phyloP scores from a whole-genome alignment of 1,284 basidiomycete species.

The Sporisorium reilianum region DNA sequence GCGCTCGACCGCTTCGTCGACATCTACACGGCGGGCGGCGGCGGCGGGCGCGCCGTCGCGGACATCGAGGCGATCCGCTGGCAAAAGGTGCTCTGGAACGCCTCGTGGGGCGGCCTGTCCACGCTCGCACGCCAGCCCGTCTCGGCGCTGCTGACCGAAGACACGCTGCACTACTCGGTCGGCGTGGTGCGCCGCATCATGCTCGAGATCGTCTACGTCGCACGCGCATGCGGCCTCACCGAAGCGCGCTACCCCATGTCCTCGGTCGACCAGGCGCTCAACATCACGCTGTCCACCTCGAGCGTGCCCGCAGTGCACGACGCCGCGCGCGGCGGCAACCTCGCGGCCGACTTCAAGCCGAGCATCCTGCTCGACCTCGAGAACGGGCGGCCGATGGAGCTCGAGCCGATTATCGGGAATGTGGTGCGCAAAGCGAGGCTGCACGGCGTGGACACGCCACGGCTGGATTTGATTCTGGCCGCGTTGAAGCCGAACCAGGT shows the following conservation, averaged over 20 bases:
- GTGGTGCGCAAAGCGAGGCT: constrained; percentile 49
- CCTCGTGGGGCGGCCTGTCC: constrained; percentile 66
- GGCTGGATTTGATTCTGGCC: constrained; percentile 59
- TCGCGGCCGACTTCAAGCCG: constrained; percentile 57
- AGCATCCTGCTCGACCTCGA: constrained; percentile 63
- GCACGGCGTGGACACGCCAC: constrained; percentile 53
- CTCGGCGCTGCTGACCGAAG: constrained; percentile 66
- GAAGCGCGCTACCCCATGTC: constrained; percentile 50
- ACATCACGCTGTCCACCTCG: constrained; percentile 44
- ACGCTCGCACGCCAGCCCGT: constrained; percentile 71
- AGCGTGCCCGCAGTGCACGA: constrained; percentile 7
- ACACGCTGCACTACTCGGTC: constrained; percentile 67
- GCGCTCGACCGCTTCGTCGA: constrained; percentile 67
- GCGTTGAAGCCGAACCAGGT: constrained; percentile 58
- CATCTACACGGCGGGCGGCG: constrained; percentile 70
- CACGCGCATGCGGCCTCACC: constrained; percentile 63
- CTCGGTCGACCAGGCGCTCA: constrained; percentile 51
- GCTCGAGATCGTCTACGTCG: constrained; percentile 70
- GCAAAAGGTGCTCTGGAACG: constrained; percentile 71
- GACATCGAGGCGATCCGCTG: constrained; percentile 73
- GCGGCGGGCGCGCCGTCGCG: constrained; percentile 67
- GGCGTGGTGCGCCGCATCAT: constrained; percentile 70
- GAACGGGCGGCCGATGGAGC: constrained; percentile 61
- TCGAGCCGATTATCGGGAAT: constrained; percentile 58
- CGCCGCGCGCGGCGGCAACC: constrained; percentile 9